Evolutionary conservation across 2,329 filamentous ascomycete genomes (phyloP).

Genomic region (Pseudogymnoascus sp.): DNA sequence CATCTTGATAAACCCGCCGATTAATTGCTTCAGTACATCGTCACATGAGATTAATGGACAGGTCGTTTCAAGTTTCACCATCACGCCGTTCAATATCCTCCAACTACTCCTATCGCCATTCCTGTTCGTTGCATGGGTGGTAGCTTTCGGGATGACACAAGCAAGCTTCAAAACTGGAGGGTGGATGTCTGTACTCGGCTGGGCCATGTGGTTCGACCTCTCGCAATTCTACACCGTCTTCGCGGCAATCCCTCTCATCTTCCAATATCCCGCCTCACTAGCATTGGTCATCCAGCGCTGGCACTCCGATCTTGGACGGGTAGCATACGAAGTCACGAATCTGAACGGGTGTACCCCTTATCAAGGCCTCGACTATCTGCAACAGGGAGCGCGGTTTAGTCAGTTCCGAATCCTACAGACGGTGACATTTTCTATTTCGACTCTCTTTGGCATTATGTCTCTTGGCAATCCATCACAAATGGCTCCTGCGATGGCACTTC

Average conservation of each 20-base stretch:
- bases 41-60: not conserved
- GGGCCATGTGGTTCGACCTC: constrained; percentile 1
- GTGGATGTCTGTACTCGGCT: not conserved
- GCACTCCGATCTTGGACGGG: not conserved
- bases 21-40: not conserved
- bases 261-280: not conserved
- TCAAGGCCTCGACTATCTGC: not conserved
- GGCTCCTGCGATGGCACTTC: not conserved
- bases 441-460: not conserved
- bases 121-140: not conserved
- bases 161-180: not conserved
- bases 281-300: not conserved
- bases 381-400: not conserved
- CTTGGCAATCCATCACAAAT: not conserved
- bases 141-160: not conserved
- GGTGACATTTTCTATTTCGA: not conserved
- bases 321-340: not conserved
- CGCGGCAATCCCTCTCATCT: not conserved
- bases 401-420: not conserved
- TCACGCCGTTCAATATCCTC: not conserved
- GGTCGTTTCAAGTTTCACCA: not conserved
- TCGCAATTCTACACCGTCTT: not conserved
- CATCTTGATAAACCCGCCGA: not conserved
- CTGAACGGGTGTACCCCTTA: not conserved
- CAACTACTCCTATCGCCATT: not conserved